Conservation (phyloP, 495 filamentous ascomycete species). For the Trichoderma reesei region DNA sequence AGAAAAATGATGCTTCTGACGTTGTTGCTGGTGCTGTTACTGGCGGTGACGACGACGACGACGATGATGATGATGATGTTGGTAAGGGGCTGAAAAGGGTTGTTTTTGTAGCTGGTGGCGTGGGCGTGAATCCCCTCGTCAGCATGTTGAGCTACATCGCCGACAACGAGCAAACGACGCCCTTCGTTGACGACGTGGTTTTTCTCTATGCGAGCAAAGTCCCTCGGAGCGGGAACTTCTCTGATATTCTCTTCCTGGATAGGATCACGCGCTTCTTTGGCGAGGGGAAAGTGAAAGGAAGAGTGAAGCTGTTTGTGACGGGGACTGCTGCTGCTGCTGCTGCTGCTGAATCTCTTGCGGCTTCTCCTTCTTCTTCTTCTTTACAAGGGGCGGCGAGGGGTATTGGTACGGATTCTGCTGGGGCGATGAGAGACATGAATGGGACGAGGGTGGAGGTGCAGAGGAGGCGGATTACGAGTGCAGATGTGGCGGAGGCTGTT, state of each 20-base stretch:
- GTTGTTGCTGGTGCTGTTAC: neutral
- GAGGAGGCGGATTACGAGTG: neutral
- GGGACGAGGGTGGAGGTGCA: constrained; percentile 11
- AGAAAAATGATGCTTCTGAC: constrained; percentile 12
- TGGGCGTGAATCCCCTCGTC: constrained; percentile 66
- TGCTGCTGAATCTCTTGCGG: too few species aligned
- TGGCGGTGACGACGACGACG: too few species aligned
- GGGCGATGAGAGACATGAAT: constrained; percentile 12
- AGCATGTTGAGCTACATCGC: constrained; percentile 35
- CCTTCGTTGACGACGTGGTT: constrained; percentile 21
- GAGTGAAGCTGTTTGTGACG: constrained; percentile 29
- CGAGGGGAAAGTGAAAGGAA: constrained; percentile 18
- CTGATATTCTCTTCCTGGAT: constrained; percentile 35
- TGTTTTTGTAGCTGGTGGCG: constrained; percentile 71
- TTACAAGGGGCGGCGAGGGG: too few species aligned
- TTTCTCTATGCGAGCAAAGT: constrained; percentile 35
- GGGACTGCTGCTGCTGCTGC: neutral
- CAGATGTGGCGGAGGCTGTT: constrained; percentile 40
- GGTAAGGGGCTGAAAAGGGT: constrained; percentile 37
- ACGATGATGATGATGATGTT: too few species aligned
- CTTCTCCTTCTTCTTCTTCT: too few species aligned
- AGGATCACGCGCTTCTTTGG: constrained; percentile 29
- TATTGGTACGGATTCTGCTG: neutral
- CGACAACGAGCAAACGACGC: constrained; percentile 12
- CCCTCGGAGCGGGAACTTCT: constrained; percentile 14